Percentiles rank a stretch among this genome's conserved stretches.
phyloP scores from a whole-genome alignment of 2,329 filamentous ascomycete genomes.

The Passalora sequoiae region DNA sequence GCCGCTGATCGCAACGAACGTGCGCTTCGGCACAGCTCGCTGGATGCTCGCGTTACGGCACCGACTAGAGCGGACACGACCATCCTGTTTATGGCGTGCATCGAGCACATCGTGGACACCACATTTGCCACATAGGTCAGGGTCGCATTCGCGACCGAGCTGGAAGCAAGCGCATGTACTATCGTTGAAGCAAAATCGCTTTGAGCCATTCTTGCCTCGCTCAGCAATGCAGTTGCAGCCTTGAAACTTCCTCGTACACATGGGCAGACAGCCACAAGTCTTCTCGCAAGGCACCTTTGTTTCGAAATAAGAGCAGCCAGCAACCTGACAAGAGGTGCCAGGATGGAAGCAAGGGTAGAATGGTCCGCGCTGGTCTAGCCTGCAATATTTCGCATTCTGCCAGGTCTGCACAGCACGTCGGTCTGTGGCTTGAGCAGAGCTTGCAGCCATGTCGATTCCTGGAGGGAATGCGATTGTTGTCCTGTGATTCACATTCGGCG shows the following conservation, averaged over 20 bases:
- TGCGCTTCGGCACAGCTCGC: conserved; percentile 58
- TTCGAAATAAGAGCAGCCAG: conserved; percentile 57
- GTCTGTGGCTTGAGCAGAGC: conserved; percentile 2
- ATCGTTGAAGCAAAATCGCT: conserved; percentile 36
- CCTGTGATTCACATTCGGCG: conserved; percentile 29
- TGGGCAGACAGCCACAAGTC: conserved; percentile 60
- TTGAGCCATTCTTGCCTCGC: conserved; percentile 36
- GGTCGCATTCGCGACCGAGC: conserved; percentile 74
- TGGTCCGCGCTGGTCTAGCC: conserved; percentile 45
- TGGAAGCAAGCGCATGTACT: conserved; percentile 61
- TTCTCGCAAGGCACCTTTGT: conserved; percentile 65
- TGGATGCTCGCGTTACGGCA: conserved; percentile 73
- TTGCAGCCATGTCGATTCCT: conserved; percentile 5
- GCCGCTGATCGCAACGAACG: conserved; percentile 65
- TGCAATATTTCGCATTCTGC: conserved; percentile 12
- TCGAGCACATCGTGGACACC: conserved; percentile 65
- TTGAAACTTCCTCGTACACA: conserved; percentile 50
- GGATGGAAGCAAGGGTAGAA: conserved; percentile 65
- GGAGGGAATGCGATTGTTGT: conserved; percentile 24
- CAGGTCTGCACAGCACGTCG: conserved; percentile 17
- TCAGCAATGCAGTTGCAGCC: conserved; percentile 38
- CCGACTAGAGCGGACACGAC: conserved; percentile 51
- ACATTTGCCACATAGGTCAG: conserved; percentile 66
- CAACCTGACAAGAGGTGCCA: conserved; percentile 57
- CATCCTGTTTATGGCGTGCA: conserved; percentile 59